phyloP scores from a whole-genome alignment of 495 filamentous ascomycete species.

The Penicillium diatomitis region DNA sequence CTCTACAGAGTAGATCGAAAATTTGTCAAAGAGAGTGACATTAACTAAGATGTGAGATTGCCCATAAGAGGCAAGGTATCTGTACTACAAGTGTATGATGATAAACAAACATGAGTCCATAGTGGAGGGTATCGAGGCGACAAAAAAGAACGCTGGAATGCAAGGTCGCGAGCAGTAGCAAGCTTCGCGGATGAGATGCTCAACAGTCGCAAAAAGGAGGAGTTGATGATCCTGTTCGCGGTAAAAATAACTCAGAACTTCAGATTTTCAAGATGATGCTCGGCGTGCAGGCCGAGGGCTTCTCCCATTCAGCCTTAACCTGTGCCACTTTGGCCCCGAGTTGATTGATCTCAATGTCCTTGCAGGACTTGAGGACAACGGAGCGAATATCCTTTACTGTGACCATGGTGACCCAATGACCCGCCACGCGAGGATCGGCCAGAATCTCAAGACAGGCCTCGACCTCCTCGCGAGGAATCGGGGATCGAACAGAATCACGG shows the following conservation, averaged over 20 bases:
- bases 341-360: slow-evolving; percentile 31
- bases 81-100: slow-evolving; percentile 7
- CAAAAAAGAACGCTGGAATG: slow-evolving; percentile 24
- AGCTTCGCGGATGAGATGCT: slow-evolving; percentile 11
- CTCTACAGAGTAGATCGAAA: no score
- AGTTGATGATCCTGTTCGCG: no score
- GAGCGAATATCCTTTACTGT: slow-evolving; percentile 32
- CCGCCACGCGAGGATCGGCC: slow-evolving; percentile 31
- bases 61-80: not conserved
- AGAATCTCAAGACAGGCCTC: slow-evolving; percentile 36
- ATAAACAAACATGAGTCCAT: not conserved
- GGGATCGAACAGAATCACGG: slow-evolving; percentile 31
- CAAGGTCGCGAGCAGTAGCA: slow-evolving; percentile 20
- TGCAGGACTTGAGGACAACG: slow-evolving; percentile 37
- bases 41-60: slow-evolving; percentile 10
- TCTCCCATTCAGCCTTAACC: slow-evolving; percentile 27
- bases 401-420: slow-evolving; percentile 36
- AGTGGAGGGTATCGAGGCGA: slow-evolving; percentile 14
- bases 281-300: slow-evolving; percentile 9
- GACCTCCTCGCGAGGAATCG: slow-evolving; percentile 32
- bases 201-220: no score
- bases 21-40: not conserved
- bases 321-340: slow-evolving; percentile 27
- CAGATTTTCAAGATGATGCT: slow-evolving; percentile 6
- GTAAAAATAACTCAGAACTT: slow-evolving; percentile 11